A percentile compares a stretch with the other conserved stretches of the same genome.
These are phyloP conservation scores for Metschnikowia anglica DNA, from an alignment of 805 yeast species.

Conservation along the genomic window DNA sequence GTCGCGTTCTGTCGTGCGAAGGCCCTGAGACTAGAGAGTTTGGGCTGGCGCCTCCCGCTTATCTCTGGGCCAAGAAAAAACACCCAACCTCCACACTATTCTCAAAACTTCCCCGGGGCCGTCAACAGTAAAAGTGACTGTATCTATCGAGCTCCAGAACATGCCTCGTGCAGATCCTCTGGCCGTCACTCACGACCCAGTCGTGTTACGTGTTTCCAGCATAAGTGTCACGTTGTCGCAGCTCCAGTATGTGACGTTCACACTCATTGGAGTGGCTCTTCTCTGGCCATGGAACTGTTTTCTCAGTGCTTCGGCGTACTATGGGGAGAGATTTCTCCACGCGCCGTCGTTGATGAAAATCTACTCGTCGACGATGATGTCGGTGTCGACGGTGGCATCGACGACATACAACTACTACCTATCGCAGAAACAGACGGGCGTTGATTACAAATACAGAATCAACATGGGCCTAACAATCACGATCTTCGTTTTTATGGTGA, in stretches of 20 bases:
- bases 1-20: background rate
- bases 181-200: conserved; percentile 22
- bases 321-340: conserved; percentile 56
- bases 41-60: too few species aligned
- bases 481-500: conserved; percentile 51
- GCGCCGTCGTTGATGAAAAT: conserved; percentile 51
- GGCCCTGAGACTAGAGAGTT: too few species aligned
- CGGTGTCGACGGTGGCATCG: conserved; percentile 71
- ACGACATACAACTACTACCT: conserved; percentile 58
- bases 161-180: conserved; percentile 10
- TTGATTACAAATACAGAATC: conserved; percentile 57
- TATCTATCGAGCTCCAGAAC: conserved; percentile 8
- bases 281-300: conserved; percentile 96
- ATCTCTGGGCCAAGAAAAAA: too few species aligned
- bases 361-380: conserved; percentile 86
- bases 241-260: conserved; percentile 56
- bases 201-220: conserved; percentile 17
- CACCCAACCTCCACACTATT: too few species aligned
- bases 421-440: conserved; percentile 63
- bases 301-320: conserved; percentile 81
- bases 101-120: too few species aligned
- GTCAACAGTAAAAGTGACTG: conserved; percentile 7
- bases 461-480: conserved; percentile 60
- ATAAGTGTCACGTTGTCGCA: conserved; percentile 26
- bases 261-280: conserved; percentile 70